These are phyloP conservation scores for Plenodomus biglobosus DNA, from an alignment of 2,329 filamentous ascomycete genomes.

Conservation along the genomic window DNA sequence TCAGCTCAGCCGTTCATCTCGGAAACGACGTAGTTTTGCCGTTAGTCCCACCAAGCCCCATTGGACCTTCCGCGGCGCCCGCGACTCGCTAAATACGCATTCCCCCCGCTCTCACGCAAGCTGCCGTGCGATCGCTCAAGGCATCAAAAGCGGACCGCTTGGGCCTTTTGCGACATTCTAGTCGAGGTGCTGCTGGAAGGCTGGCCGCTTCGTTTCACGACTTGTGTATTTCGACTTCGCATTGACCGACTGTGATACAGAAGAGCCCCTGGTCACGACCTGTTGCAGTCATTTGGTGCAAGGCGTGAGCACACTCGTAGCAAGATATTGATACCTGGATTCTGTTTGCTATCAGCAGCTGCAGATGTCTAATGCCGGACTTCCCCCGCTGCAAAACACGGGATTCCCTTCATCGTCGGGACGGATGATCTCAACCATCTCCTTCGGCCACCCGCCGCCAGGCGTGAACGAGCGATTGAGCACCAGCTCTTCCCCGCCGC, in stretches of 20 bases:
- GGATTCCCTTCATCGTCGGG: conserved; percentile 16
- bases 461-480: conserved; percentile 39
- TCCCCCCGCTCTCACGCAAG: conserved; percentile 38
- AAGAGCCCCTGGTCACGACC: conserved; percentile 12
- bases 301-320: background rate
- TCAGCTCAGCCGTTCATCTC: conserved; percentile 22
- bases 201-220: conserved; percentile 11
- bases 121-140: conserved; percentile 35
- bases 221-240: conserved; percentile 9
- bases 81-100: conserved; percentile 40
- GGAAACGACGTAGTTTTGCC: conserved; percentile 26
- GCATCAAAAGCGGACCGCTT: conserved; percentile 28
- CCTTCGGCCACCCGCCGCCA: conserved; percentile 41
- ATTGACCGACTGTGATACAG: conserved; percentile 9
- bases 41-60: conserved; percentile 28
- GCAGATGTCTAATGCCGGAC: conserved; percentile 31
- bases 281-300: background rate
- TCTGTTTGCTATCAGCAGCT: background rate
- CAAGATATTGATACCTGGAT: background rate
- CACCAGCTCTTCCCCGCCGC: conserved; percentile 45
- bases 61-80: conserved; percentile 33
- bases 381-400: conserved; percentile 19
- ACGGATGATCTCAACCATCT: conserved; percentile 41
- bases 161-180: conserved; percentile 22
- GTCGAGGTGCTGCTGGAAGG: conserved; percentile 10